Evolutionary conservation across 768 basidiomycete species (phyloP).

Genomic region (Tulasnella sp.): DNA sequence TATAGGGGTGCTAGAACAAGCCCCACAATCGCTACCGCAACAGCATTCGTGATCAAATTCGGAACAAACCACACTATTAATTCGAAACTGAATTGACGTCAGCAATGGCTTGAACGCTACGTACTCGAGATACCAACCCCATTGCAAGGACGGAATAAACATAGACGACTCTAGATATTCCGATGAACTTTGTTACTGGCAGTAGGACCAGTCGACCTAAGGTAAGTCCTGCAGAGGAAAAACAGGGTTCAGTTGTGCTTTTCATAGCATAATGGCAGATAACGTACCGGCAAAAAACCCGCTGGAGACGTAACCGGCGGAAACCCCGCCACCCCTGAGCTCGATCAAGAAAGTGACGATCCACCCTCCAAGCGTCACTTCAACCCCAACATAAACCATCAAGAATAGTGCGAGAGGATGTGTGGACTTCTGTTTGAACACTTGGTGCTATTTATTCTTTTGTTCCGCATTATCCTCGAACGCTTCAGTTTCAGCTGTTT

Average conservation of each 20-base stretch:
- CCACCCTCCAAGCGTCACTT: slow-evolving; percentile 33
- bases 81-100: slow-evolving; percentile 20
- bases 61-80: slow-evolving; percentile 29
- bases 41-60: slow-evolving; percentile 25
- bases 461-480: slow-evolving; percentile 1
- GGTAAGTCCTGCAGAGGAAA: not conserved
- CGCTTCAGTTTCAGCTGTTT: too few species aligned
- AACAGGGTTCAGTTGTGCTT: not conserved
- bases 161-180: slow-evolving; percentile 17
- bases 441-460: slow-evolving; percentile 30
- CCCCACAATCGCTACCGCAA: slow-evolving; percentile 28
- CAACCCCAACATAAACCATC: slow-evolving; percentile 56
- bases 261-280: not conserved
- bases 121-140: slow-evolving; percentile 15
- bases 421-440: slow-evolving; percentile 39
- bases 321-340: slow-evolving; percentile 15
- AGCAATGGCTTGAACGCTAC: not conserved
- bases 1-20: slow-evolving; percentile 30
- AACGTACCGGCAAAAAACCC: slow-evolving; percentile 30
- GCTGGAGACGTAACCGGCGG: slow-evolving; percentile 18
- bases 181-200: slow-evolving; percentile 11
- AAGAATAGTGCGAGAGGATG: slow-evolving; percentile 52
- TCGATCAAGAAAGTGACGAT: slow-evolving; percentile 17
- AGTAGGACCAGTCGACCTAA: slow-evolving; percentile 15
- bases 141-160: slow-evolving; percentile 17